A percentile compares a stretch with the other conserved stretches of the same genome.
Evolutionary conservation across 116 monocot genomes (phyloP).

Genomic region (Papilionanthe hybrid): DNA sequence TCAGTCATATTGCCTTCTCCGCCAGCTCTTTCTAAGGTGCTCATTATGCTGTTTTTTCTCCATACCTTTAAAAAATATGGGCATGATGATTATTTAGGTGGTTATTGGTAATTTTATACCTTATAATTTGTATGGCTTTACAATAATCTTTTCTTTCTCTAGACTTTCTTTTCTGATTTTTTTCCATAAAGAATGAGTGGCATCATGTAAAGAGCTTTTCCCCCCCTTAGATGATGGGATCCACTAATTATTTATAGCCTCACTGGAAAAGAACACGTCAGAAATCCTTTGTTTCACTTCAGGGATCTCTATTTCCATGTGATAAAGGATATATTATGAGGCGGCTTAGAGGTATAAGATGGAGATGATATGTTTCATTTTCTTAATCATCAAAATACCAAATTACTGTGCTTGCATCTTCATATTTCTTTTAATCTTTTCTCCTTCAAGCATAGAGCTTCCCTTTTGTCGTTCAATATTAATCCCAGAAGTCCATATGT

Average conservation of each 20-base stretch:
- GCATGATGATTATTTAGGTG: background rate
- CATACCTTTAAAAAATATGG: background rate
- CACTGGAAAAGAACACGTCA: background rate
- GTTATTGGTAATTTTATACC: background rate
- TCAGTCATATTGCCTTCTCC: slow-evolving; percentile 31
- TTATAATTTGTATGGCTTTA: background rate
- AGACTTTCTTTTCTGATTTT: background rate
- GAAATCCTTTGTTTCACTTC: background rate
- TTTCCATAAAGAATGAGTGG: background rate
- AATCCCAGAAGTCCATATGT: too few relatives aligned
- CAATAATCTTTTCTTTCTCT: background rate
- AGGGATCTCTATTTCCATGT: background rate
- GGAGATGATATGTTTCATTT: background rate
- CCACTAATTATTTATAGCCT: background rate
- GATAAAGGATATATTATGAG: background rate
- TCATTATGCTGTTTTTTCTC: slow-evolving; percentile 8
- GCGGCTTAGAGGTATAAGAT: background rate
- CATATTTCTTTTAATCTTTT: too few relatives aligned
- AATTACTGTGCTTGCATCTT: background rate
- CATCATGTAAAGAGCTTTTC: background rate
- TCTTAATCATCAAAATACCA: background rate
- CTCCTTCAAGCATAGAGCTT: too few relatives aligned
- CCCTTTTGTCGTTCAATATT: too few relatives aligned
- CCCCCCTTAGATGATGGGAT: background rate
- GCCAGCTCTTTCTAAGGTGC: slow-evolving; percentile 49